Conservation (phyloP, 2,329 filamentous ascomycete genomes). For the Penicillium crustosum region DNA sequence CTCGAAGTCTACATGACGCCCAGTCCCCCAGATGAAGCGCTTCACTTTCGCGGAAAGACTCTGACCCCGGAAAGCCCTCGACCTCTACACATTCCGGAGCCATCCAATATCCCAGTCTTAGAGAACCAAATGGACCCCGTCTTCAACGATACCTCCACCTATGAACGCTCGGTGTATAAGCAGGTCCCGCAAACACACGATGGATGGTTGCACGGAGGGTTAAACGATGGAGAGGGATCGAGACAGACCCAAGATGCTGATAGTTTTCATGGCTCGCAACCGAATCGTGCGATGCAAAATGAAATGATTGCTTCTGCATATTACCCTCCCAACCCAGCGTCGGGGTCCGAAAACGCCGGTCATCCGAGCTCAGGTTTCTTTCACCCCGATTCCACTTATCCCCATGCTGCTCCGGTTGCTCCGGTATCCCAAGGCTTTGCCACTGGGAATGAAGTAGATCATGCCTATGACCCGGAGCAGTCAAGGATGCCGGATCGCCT, state of each 20-base stretch:
- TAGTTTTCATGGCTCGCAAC: constrained; percentile 35
- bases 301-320: constrained; percentile 29
- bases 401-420: constrained; percentile 27
- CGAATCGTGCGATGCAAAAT: constrained; percentile 26
- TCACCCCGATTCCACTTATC: constrained; percentile 24
- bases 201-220: constrained; percentile 18
- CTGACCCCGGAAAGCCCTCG: constrained; percentile 70
- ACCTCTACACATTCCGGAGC: constrained; percentile 66
- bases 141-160: constrained; percentile 66
- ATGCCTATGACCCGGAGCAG: constrained; percentile 22
- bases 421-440: constrained; percentile 26
- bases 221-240: constrained; percentile 12
- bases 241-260: constrained; percentile 28
- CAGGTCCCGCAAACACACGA: constrained; percentile 14
- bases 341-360: constrained; percentile 8
- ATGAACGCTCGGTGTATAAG: constrained; percentile 46
- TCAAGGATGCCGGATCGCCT: constrained; percentile 24
- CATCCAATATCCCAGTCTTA: constrained; percentile 67
- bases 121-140: constrained; percentile 70
- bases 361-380: constrained; percentile 9
- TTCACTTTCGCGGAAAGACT: constrained; percentile 64
- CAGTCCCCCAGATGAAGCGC: constrained; percentile 47
- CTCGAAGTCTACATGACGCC: constrained; percentile 54
- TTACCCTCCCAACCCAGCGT: constrained; percentile 26
- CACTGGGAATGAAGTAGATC: constrained; percentile 34